A percentile compares a stretch with the other conserved stretches of the same genome.
phyloP scores from a whole-genome alignment of 1,284 basidiomycete genomes.

The Schizophyllum amplum region DNA sequence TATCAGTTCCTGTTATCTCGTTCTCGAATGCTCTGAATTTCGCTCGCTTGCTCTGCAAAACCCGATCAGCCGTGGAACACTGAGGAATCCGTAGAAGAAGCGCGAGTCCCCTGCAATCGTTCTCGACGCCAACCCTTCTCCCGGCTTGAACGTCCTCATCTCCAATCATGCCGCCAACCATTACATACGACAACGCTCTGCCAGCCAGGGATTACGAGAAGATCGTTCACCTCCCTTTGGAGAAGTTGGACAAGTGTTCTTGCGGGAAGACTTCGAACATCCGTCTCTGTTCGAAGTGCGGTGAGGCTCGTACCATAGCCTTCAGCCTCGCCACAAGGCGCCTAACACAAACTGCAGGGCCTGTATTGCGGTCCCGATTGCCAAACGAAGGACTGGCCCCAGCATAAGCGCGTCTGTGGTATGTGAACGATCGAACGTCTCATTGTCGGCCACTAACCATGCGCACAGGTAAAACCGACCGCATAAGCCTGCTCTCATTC shows the following conservation, averaged over 20 bases:
- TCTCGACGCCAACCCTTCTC: too few species aligned
- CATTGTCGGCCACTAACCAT: background rate
- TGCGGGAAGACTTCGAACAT: constrained; percentile 14
- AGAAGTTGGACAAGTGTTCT: constrained; percentile 16
- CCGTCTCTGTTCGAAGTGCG: constrained; percentile 14
- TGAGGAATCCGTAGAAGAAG: too few species aligned
- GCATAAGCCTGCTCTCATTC: constrained; percentile 27
- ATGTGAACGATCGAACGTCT: constrained; percentile 2
- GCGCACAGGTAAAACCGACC: constrained; percentile 24
- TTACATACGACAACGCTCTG: too few species aligned
- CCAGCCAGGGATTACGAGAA: too few species aligned
- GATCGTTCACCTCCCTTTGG: constrained; percentile 17
- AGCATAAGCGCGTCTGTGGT: constrained; percentile 29
- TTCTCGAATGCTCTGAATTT: background rate
- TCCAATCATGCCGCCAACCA: too few species aligned
- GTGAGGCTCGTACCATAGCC: constrained; percentile 12
- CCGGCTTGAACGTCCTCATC: too few species aligned
- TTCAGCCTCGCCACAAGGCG: constrained; percentile 10
- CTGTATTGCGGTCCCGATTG: constrained; percentile 31
- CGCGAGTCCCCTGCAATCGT: background rate
- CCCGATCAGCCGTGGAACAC: background rate
- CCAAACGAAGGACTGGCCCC: constrained; percentile 27
- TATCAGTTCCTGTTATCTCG: background rate
- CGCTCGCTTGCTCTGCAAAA: background rate
- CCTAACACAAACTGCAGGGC: constrained; percentile 13